phyloP scores from a whole-genome alignment of 495 filamentous ascomycete species.

The Penicillium pulvis region DNA sequence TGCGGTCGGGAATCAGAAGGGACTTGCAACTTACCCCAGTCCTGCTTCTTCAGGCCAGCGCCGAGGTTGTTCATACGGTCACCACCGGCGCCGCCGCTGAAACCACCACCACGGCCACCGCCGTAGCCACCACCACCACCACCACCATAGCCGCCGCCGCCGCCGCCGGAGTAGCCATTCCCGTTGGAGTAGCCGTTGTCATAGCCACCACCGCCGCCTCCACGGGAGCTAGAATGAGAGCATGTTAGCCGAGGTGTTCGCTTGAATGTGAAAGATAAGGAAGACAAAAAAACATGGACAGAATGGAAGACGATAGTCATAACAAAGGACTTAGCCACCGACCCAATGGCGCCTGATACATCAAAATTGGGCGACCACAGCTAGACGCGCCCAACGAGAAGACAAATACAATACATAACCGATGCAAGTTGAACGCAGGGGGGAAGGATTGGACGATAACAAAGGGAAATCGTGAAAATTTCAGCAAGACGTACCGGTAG shows the following conservation, averaged over 20 bases:
- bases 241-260: conserved; percentile 20
- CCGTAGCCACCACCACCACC: conserved; percentile 52
- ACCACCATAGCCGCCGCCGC: conserved; percentile 43
- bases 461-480: neutral
- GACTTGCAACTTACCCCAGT: conserved; percentile 67
- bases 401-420: neutral
- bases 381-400: neutral
- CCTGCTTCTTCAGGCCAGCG: conserved; percentile 78
- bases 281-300: neutral
- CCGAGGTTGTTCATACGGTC: conserved; percentile 95
- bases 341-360: conserved; percentile 11
- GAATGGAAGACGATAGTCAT: neutral
- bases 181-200: conserved; percentile 55
- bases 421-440: neutral
- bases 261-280: neutral
- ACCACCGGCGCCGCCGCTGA: conserved; percentile 61
- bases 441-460: conserved; percentile 14
- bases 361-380: too few species aligned
- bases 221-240: conserved; percentile 38
- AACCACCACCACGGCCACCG: conserved; percentile 54
- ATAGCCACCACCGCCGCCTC: conserved; percentile 43
- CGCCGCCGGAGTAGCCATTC: conserved; percentile 26
- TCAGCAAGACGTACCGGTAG: conserved; percentile 41
- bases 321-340: neutral
- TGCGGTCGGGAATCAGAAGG: conserved; percentile 1